These are phyloP conservation scores for Bolboschoenoplectus hybrid DNA, from an alignment of 202 grass and related monocot species.

Conservation along the genomic window DNA sequence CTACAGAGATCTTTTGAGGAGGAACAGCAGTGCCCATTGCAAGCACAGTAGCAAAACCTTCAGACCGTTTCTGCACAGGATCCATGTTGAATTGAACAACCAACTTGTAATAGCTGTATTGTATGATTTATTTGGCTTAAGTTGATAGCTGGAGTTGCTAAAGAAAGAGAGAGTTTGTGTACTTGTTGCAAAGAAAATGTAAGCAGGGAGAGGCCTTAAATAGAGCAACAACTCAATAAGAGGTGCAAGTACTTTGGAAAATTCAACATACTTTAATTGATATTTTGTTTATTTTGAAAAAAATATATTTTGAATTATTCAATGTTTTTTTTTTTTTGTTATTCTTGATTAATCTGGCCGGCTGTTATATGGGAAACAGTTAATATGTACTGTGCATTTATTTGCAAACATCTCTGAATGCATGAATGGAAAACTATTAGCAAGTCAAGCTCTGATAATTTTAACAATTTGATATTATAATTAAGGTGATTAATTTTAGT, in stretches of 20 bases:
- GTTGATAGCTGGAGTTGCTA: neutral
- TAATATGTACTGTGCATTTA: no score
- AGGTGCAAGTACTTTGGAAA: no score
- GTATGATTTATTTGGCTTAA: neutral
- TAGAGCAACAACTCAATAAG: neutral
- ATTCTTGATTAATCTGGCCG: no score
- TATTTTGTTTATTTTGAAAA: neutral
- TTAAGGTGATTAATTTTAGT: no score
- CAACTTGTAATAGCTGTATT: neutral
- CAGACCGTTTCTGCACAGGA: conserved; percentile 23
- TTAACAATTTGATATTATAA: no score
- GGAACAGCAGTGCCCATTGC: conserved; percentile 41
- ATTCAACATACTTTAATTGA: neutral
- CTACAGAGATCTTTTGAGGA: conserved; percentile 19
- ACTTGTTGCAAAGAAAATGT: neutral
- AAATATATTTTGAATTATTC: no score
- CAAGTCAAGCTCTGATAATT: no score
- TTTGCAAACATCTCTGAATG: no score
- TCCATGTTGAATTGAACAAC: neutral
- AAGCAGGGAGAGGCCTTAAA: neutral
- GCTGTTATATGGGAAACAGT: no score
- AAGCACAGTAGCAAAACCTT: conserved; percentile 41
- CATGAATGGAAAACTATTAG: no score
- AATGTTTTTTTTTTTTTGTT: no score
- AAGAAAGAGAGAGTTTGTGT: neutral